A percentile compares a stretch with the other conserved stretches of the same genome.
phyloP scores from a whole-genome alignment of 208 protist genomes.

The Leishmania amazonensis region DNA sequence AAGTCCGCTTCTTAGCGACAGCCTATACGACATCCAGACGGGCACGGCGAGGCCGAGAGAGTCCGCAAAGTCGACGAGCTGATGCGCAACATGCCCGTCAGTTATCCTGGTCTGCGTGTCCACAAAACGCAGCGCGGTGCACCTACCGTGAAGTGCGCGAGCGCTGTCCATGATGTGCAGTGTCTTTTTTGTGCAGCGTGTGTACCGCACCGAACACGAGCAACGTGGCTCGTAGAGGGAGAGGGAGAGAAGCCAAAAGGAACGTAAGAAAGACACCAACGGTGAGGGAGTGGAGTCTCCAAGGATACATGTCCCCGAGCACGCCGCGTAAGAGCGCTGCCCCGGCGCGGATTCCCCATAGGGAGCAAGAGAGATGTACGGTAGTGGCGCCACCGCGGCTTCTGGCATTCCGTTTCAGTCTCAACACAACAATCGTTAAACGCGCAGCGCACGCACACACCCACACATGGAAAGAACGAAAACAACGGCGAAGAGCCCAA shows the following conservation, averaged over 20 bases:
- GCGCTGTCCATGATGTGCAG: background rate
- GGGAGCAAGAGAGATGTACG: background rate
- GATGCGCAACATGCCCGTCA: slow-evolving; percentile 6
- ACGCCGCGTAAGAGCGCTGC: background rate
- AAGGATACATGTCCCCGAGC: background rate
- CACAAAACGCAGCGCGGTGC: background rate
- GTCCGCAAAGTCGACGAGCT: slow-evolving; percentile 6
- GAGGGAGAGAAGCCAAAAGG: background rate
- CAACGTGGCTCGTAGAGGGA: background rate
- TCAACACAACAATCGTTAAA: background rate
- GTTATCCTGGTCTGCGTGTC: background rate
- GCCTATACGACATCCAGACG: slow-evolving; percentile 5
- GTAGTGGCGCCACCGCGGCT: background rate
- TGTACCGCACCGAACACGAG: background rate
- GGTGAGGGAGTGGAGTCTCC: background rate
- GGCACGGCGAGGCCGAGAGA: background rate
- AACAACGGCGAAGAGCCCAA: background rate
- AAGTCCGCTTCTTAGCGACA: background rate
- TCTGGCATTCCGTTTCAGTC: background rate
- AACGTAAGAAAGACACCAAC: background rate
- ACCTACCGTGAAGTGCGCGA: too few relatives aligned
- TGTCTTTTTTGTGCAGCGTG: background rate
- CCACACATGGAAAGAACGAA: background rate
- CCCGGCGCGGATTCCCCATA: background rate
- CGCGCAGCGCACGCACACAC: background rate